Conservation (phyloP, 2,329 filamentous ascomycete genomes). For the Penicillium sp. region DNA sequence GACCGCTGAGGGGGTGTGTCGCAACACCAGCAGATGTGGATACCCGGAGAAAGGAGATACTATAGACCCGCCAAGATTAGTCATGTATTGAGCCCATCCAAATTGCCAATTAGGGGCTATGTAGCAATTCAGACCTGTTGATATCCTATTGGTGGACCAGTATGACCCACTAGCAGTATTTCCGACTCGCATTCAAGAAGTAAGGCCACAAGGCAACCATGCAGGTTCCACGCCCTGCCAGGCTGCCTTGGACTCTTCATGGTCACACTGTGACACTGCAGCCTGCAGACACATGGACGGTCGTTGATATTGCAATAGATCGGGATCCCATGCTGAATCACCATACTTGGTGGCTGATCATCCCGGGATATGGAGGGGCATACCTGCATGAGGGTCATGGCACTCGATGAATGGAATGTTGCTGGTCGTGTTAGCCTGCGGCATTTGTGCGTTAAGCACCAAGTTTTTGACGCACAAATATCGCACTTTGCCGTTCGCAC, state of each 20-base stretch:
- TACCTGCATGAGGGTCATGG: conserved; percentile 19
- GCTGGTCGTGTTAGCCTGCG: conserved; percentile 18
- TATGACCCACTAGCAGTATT: no score
- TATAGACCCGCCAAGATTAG: no score
- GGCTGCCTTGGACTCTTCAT: not conserved
- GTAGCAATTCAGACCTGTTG: no score
- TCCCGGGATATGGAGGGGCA: conserved; percentile 5
- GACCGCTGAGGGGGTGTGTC: not conserved
- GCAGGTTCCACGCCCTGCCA: not conserved
- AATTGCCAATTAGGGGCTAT: no score
- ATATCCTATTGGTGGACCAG: no score
- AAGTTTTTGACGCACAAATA: conserved; percentile 33
- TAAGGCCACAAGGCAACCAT: not conserved
- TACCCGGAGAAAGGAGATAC: no score
- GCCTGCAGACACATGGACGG: not conserved
- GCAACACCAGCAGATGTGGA: not conserved
- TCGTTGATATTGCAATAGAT: conserved; percentile 7
- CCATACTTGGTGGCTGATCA: conserved; percentile 10
- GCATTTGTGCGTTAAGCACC: conserved; percentile 39
- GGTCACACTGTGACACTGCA: not conserved
- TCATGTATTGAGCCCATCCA: no score
- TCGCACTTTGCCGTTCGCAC: conserved; percentile 27
- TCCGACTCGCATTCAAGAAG: not conserved
- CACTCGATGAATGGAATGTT: conserved; percentile 23
- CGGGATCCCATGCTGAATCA: not conserved